Conservation (phyloP, 164 flowering plant genomes). For the Houttuynia cordata region DNA sequence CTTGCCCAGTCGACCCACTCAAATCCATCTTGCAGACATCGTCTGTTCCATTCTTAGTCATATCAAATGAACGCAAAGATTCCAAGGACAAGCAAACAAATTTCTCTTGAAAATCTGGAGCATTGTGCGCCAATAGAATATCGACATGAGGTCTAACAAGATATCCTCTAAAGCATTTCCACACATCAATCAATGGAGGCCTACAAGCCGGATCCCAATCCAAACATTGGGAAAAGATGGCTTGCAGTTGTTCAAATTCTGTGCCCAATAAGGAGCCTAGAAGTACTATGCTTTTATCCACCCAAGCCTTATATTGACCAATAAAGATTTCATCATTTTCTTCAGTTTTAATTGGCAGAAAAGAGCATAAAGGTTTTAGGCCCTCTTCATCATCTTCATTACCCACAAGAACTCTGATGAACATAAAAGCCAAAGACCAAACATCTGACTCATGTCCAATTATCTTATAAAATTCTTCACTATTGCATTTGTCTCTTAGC, state of each 20-base stretch:
- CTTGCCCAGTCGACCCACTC: constrained; percentile 7
- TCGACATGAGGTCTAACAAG: constrained; percentile 26
- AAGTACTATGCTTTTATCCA: constrained; percentile 25
- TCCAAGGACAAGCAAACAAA: constrained; percentile 30
- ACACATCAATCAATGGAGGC: constrained; percentile 40
- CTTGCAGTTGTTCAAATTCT: constrained; percentile 19
- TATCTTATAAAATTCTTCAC: constrained; percentile 11
- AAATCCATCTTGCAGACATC: not conserved
- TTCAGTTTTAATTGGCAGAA: constrained; percentile 10
- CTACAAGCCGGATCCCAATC: constrained; percentile 37
- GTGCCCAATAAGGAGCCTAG: constrained; percentile 26
- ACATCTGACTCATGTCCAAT: constrained; percentile 51
- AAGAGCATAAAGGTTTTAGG: constrained; percentile 8
- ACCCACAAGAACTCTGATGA: constrained; percentile 43
- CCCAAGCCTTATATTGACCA: constrained; percentile 22
- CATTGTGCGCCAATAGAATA: constrained; percentile 12
- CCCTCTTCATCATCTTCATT: constrained; percentile 24
- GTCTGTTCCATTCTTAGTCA: constrained; percentile 9
- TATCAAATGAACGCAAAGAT: constrained; percentile 24
- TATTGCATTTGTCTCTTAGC: constrained; percentile 16
- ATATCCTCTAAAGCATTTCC: constrained; percentile 52
- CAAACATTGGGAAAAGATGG: constrained; percentile 44
- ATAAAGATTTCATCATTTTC: constrained; percentile 16
- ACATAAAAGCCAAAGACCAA: constrained; percentile 61
- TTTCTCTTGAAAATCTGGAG: constrained; percentile 4